These are phyloP conservation scores for Paramecium sexaurelia DNA, from an alignment of 73 alveolate species.

Conservation along the genomic window DNA sequence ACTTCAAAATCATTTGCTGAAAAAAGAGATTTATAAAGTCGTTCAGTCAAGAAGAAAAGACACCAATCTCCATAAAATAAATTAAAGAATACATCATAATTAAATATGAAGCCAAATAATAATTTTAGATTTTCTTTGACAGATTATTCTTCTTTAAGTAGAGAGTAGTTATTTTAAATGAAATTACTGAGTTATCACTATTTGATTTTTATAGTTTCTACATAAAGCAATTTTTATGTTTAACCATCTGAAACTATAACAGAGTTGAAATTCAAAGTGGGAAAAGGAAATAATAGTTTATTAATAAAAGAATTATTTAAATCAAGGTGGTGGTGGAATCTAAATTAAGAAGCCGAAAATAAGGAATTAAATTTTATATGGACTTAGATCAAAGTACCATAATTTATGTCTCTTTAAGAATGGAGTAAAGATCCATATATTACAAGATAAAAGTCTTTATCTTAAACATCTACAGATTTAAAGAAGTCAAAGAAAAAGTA, in stretches of 20 bases:
- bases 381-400: constrained; percentile 32
- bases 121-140: constrained; percentile 40
- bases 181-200: constrained; percentile 25
- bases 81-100: neutral
- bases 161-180: constrained; percentile 18
- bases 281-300: constrained; percentile 40
- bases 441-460: neutral
- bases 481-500: neutral
- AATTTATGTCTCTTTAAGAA: neutral
- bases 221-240: neutral
- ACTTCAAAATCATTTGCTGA: constrained; percentile 23
- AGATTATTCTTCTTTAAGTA: constrained; percentile 45
- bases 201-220: constrained; percentile 21
- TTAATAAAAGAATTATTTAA: constrained; percentile 34
- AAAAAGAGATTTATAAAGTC: neutral
- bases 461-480: neutral
- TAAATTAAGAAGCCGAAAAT: neutral
- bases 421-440: neutral
- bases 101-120: neutral
- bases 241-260: neutral
- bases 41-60: constrained; percentile 20
- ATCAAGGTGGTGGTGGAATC: constrained; percentile 55
- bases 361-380: constrained; percentile 26
- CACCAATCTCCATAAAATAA: neutral
- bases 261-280: constrained; percentile 28